Evolutionary conservation across 176 grass and related monocot genomes (phyloP).

Genomic region (Phyllostachys edulis): DNA sequence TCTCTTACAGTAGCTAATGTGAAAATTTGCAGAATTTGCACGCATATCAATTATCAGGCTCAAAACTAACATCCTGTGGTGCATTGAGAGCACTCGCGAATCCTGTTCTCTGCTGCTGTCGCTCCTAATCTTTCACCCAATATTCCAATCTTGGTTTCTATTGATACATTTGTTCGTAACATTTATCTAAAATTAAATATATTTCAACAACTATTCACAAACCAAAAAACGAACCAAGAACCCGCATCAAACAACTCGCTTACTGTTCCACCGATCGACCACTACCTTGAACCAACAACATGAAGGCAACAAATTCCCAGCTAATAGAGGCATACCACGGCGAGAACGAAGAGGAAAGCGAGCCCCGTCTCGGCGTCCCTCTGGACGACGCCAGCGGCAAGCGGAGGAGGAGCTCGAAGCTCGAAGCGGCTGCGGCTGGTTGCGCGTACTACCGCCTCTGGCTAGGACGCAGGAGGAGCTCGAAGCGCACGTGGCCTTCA

Average conservation of each 20-base stretch:
- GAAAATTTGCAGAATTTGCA: not conserved
- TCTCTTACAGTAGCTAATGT: not conserved
- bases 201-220: not conserved
- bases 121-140: not conserved
- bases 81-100: not conserved
- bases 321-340: too few relatives aligned
- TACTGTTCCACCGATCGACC: not conserved
- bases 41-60: not conserved
- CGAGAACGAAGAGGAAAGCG: slow-evolving; percentile 29
- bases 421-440: not conserved
- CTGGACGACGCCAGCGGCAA: not conserved
- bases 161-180: not conserved
- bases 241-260: not conserved
- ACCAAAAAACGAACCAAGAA: not conserved
- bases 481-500: not conserved
- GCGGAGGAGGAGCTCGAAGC: slow-evolving; percentile 25
- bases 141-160: not conserved
- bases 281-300: not conserved
- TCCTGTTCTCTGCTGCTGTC: not conserved
- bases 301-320: not conserved
- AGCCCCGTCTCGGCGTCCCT: slow-evolving; percentile 32
- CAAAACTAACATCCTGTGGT: not conserved
- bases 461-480: not conserved
- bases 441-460: not conserved
- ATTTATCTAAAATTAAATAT: not conserved